Conservation (phyloP, 1,284 basidiomycete genomes). For the Microbotryum scabiosae region DNA sequence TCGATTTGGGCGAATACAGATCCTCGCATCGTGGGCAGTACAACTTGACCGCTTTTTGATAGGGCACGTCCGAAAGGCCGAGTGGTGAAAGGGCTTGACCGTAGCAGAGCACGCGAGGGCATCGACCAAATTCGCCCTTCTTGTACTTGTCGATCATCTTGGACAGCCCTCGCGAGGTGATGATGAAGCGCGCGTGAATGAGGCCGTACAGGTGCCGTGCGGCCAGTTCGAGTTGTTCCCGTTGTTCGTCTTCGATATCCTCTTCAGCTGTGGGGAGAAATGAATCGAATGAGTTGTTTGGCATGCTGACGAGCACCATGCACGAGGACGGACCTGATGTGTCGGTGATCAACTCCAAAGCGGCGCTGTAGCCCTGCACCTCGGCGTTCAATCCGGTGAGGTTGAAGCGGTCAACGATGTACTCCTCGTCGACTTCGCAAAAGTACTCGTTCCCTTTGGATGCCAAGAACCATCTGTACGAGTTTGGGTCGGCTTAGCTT, state of each 20-base stretch:
- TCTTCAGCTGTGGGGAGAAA: conserved; percentile 55
- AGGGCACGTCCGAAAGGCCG: conserved; percentile 84
- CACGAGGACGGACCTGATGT: conserved; percentile 53
- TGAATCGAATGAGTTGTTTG: conserved; percentile 63
- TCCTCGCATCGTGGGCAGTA: conserved; percentile 96
- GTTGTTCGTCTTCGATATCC: conserved; percentile 45
- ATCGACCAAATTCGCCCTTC: conserved; percentile 89
- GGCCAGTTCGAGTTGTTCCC: conserved; percentile 64
- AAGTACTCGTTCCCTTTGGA: conserved; percentile 88
- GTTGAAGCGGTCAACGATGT: conserved; percentile 97
- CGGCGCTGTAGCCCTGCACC: conserved; percentile 87
- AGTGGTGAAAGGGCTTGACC: conserved; percentile 88
- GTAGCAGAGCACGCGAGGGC: conserved; percentile 87
- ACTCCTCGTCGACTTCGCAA: conserved; percentile 98
- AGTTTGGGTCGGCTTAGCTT: neutral
- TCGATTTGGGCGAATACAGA: conserved; percentile 89
- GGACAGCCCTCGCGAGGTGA: conserved; percentile 85
- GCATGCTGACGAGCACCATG: neutral
- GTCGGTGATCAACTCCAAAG: conserved; percentile 91
- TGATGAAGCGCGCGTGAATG: conserved; percentile 93
- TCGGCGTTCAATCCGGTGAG: conserved; percentile 94
- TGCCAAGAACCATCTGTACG: conserved; percentile 75
- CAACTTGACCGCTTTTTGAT: conserved; percentile 92
- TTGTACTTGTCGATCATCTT: conserved; percentile 95
- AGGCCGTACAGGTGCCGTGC: conserved; percentile 88